Conservation (phyloP, 2,329 filamentous ascomycete species). For the Rhexocercosporidium sp. region DNA sequence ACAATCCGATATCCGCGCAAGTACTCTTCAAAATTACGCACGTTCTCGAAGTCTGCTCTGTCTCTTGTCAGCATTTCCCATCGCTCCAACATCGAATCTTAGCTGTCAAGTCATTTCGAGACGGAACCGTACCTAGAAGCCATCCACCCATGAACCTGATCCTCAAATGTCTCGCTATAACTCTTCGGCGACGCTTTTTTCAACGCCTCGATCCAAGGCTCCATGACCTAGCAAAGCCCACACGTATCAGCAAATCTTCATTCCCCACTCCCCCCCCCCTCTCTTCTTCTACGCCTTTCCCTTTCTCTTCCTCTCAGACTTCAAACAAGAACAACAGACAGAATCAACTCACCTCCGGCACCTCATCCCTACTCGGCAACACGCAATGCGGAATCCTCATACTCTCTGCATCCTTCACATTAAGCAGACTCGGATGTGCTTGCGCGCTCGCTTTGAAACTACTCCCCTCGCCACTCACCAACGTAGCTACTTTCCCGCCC, state of each 20-base stretch:
- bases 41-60: slow-evolving; percentile 57
- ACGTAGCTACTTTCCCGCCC: slow-evolving; percentile 70
- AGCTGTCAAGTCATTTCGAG: too few relatives aligned
- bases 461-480: slow-evolving; percentile 57
- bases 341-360: slow-evolving; percentile 37
- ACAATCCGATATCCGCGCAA: slow-evolving; percentile 65
- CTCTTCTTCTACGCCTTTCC: neutral
- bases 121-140: slow-evolving; percentile 55
- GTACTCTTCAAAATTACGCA: slow-evolving; percentile 65
- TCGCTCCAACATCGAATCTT: neutral
- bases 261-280: neutral
- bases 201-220: slow-evolving; percentile 47
- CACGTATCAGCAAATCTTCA: slow-evolving; percentile 50
- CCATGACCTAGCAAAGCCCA: slow-evolving; percentile 40
- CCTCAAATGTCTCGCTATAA: slow-evolving; percentile 68
- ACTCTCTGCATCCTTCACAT: slow-evolving; percentile 61
- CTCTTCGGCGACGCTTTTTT: slow-evolving; percentile 49
- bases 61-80: neutral
- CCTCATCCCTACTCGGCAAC: slow-evolving; percentile 70
- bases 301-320: neutral
- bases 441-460: slow-evolving; percentile 59
- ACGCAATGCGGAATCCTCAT: slow-evolving; percentile 65
- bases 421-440: slow-evolving; percentile 65
- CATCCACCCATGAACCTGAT: slow-evolving; percentile 79
- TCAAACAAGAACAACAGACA: neutral